Evolutionary conservation across 768 basidiomycete genomes (phyloP), one percentile per base, ranked within the genome.

Genomic region (Sarcomyxa edulis): DNA sequence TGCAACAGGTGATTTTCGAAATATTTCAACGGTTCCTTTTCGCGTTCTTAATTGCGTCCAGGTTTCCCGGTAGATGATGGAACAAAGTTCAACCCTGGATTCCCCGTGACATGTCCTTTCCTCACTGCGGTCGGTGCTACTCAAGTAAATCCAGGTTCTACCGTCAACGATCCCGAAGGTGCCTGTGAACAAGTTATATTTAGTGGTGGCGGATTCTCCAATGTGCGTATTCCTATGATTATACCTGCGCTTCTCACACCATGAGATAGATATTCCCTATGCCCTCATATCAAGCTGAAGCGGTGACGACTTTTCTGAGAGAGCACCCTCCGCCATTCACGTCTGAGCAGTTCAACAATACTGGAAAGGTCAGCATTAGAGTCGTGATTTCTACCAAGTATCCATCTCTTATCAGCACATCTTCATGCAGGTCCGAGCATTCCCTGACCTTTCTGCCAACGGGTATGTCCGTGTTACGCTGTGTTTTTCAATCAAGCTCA

Each of bases 391-490:
- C n/a, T n/a, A n/a, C n/a, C n/a, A n/a, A n/a, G 9, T 14, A 28
- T 28, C 14, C 27, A 28, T 28, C 9, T 28, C 14, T 28, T 14
- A 9, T 28, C n/a, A n/a, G n/a, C n/a, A n/a, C n/a, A n/a, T 66
- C n/a, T n/a, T n/a, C n/a, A n/a, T n/a, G n/a, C n/a, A n/a, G n/a
- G n/a, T n/a, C 22, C 71, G 71, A 30, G 68, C 49, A 2, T 74
- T 62, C 57, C 73, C 74, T 20, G 71, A 74, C 52, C 54, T 73
- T 37, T 52, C 67, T n/a, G 68, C 72, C 1, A 65, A 64, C 49
- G 60, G 60, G 62, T 58, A 42, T 22, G 45, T 48, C 24, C 14
- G n/a, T n/a, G 37, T 12, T 34, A 10, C 34, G n/a, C 30, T 30
- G 7, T 27, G 20, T 14, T 21, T 29, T 10, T 14, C 22, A 7